Evolutionary conservation across 768 basidiomycete genomes (phyloP).

Genomic region (Mycena rosella): DNA sequence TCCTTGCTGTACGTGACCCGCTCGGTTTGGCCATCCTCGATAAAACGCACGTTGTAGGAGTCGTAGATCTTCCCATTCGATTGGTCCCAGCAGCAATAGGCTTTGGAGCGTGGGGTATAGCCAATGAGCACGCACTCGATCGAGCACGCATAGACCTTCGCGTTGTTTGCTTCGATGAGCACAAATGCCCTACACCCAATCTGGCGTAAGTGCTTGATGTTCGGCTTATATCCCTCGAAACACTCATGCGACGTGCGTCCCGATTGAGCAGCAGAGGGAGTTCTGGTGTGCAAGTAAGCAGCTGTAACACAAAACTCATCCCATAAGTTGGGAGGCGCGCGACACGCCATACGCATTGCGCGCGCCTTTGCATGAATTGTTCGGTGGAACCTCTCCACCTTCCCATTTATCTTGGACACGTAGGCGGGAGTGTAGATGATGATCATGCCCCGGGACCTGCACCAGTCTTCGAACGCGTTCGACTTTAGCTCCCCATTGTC

Average conservation of each 20-base stretch:
- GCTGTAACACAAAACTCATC: no score
- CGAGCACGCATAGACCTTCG: no score
- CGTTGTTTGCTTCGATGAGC: no score
- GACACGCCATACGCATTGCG: conserved; percentile 10
- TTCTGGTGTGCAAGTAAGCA: conserved; percentile 35
- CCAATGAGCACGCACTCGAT: no score
- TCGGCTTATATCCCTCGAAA: conserved; percentile 27
- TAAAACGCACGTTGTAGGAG: not conserved
- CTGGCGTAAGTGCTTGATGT: conserved; percentile 31
- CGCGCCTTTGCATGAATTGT: conserved; percentile 24
- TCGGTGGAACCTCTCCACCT: no score
- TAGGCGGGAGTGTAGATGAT: no score
- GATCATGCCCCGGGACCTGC: no score
- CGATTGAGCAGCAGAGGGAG: conserved; percentile 19
- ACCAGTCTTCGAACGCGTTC: no score
- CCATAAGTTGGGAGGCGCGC: conserved; percentile 35
- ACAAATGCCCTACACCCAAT: conserved; percentile 33
- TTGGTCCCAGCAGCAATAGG: conserved; percentile 41
- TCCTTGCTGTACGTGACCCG: not conserved
- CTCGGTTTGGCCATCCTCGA: not conserved
- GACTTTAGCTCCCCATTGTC: no score
- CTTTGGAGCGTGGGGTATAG: no score
- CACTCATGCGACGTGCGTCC: conserved; percentile 34
- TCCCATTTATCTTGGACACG: no score
- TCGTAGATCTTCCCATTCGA: conserved; percentile 7